Evolutionary conservation across 306 rosid genomes (phyloP).

Genomic region (Dalbergia oliveri): DNA sequence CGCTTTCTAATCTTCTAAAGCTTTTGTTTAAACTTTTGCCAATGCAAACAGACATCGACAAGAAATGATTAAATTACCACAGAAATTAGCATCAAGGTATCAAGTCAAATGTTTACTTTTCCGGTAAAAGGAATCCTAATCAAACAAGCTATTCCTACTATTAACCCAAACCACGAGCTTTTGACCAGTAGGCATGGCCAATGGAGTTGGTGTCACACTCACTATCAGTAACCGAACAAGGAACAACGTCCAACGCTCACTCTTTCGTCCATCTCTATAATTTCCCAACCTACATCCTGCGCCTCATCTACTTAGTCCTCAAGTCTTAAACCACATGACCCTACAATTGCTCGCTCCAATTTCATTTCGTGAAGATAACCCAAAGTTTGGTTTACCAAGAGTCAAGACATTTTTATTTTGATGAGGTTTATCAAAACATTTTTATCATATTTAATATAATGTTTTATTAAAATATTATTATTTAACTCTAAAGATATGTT

Average conservation of each 20-base stretch:
- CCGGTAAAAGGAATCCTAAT: not conserved
- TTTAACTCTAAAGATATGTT: no score
- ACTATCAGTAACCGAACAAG: not conserved
- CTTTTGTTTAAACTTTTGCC: not conserved
- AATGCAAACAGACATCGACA: not conserved
- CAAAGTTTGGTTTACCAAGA: not conserved
- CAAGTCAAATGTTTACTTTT: not conserved
- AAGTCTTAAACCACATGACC: not conserved
- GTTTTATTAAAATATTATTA: no score
- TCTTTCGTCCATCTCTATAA: not conserved
- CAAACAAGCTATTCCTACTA: not conserved
- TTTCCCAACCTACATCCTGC: not conserved
- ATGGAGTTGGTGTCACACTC: not conserved
- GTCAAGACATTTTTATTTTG: no score
- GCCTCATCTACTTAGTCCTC: not conserved
- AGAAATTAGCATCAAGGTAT: not conserved
- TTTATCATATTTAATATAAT: no score
- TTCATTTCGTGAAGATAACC: not conserved
- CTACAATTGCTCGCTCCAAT: not conserved
- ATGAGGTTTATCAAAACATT: no score
- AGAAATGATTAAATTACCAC: not conserved
- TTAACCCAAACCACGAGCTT: not conserved
- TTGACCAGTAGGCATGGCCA: slow-evolving; percentile 1
- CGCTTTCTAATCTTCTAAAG: not conserved
- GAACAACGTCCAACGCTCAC: not conserved